Conservation (phyloP, 106 monocot species). For the Alisma plantagoaquatica region DNA sequence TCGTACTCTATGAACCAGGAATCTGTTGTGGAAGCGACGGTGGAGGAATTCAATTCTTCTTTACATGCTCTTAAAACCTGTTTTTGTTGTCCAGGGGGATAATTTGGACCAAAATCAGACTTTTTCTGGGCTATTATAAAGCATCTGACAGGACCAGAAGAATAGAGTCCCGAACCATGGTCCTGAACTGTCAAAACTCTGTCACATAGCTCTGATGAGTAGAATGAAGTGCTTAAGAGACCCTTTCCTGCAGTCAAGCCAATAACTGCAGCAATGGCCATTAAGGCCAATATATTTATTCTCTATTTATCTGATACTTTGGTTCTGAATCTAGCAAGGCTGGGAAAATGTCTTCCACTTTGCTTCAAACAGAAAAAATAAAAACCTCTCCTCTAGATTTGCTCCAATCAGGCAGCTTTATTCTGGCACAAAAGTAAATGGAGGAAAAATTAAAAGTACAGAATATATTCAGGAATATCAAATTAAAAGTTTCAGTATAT, state of each 20-base stretch:
- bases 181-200: conserved; percentile 36
- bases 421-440: too few relatives aligned
- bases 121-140: conserved; percentile 30
- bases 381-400: too few relatives aligned
- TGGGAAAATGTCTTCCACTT: too few relatives aligned
- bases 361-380: too few relatives aligned
- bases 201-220: conserved; percentile 49
- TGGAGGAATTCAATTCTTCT: conserved; percentile 27
- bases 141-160: conserved; percentile 19
- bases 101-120: conserved; percentile 34
- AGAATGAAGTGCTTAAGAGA: conserved; percentile 63
- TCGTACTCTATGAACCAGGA: too few relatives aligned
- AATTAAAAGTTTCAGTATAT: too few relatives aligned
- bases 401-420: too few relatives aligned
- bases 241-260: conserved; percentile 72
- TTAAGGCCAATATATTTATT: too few relatives aligned
- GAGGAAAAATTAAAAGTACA: too few relatives aligned
- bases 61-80: conserved; percentile 46
- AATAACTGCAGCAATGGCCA: conserved; percentile 70
- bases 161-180: conserved; percentile 25
- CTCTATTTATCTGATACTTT: too few relatives aligned
- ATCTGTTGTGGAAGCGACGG: conserved; percentile 20
- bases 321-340: too few relatives aligned
- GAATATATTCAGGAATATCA: too few relatives aligned
- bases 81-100: conserved; percentile 25